Conservation (phyloP, 805 yeast genomes). For the Saccharomyces paradoxus region DNA sequence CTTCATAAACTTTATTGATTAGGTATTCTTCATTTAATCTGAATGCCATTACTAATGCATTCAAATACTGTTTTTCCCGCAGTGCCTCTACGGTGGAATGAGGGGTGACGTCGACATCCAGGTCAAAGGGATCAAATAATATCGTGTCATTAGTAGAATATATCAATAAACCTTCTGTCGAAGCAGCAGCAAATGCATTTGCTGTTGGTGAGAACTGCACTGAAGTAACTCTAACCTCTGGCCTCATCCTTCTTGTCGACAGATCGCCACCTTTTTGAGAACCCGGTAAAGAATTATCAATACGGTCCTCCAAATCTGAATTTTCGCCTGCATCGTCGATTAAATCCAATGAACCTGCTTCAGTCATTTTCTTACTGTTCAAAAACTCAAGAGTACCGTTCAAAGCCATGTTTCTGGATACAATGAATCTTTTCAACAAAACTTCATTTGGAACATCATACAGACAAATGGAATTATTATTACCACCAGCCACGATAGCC, state of each 20-base stretch:
- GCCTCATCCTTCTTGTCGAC: slow-evolving; percentile 63
- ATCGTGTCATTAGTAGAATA: slow-evolving; percentile 70
- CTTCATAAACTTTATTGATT: slow-evolving; percentile 65
- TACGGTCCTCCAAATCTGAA: slow-evolving; percentile 75
- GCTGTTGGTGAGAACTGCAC: slow-evolving; percentile 86
- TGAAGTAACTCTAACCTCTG: slow-evolving; percentile 74
- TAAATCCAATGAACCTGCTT: slow-evolving; percentile 75
- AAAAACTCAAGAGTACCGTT: slow-evolving; percentile 78
- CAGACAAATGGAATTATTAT: slow-evolving; percentile 81
- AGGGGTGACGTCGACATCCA: slow-evolving; percentile 88
- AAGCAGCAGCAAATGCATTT: slow-evolving; percentile 83
- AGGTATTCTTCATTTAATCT: slow-evolving; percentile 76
- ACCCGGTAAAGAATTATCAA: slow-evolving; percentile 76
- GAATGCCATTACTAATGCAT: slow-evolving; percentile 86
- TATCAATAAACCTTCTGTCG: slow-evolving; percentile 85
- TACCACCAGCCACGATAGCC: slow-evolving; percentile 86
- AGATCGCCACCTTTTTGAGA: slow-evolving; percentile 73
- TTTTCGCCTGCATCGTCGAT: slow-evolving; percentile 81
- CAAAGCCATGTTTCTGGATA: slow-evolving; percentile 81
- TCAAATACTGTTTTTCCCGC: slow-evolving; percentile 48
- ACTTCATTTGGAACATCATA: slow-evolving; percentile 89
- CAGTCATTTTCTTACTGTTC: slow-evolving; percentile 78
- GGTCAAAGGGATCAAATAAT: slow-evolving; percentile 87
- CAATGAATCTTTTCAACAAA: slow-evolving; percentile 67
- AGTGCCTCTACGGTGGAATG: slow-evolving; percentile 58